A percentile compares a stretch with the other conserved stretches of the same genome.
Evolutionary conservation across 2,329 filamentous ascomycete genomes (phyloP).

Genomic region (Calonectria pteridis): DNA sequence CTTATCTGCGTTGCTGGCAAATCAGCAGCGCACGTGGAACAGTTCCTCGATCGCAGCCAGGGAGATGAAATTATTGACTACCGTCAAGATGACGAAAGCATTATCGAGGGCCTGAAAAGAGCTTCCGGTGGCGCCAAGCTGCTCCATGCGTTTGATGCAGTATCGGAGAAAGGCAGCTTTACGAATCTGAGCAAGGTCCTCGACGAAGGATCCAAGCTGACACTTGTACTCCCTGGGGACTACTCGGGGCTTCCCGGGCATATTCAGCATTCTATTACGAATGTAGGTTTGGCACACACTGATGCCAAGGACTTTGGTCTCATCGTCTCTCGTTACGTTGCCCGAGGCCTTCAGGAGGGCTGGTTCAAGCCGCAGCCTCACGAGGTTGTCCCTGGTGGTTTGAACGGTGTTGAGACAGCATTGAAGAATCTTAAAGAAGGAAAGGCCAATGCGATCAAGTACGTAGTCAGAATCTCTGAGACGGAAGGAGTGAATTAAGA

Average conservation of each 20-base stretch:
- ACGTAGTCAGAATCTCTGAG: neutral
- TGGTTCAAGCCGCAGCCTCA: neutral
- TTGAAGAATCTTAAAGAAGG: neutral
- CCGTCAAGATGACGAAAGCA: neutral
- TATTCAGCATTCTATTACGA: neutral
- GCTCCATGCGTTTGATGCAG: neutral
- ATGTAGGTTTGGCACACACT: neutral
- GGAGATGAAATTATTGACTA: neutral
- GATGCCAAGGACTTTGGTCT: neutral
- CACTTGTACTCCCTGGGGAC: neutral
- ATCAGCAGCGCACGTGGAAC: neutral
- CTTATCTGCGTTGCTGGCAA: neutral
- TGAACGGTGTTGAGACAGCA: neutral
- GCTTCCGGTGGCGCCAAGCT: neutral
- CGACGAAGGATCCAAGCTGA: neutral
- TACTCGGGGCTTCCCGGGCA: neutral
- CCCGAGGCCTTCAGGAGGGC: neutral
- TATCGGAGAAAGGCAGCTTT: neutral
- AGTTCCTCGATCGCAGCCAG: neutral
- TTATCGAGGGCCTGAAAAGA: neutral
- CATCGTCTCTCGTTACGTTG: neutral
- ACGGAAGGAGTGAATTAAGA: neutral
- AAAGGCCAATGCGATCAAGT: neutral
- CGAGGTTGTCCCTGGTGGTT: neutral
- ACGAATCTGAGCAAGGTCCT: neutral